These are phyloP conservation scores for Lachancea lanzarotensis DNA, from an alignment of 805 yeast species.

Conservation along the genomic window DNA sequence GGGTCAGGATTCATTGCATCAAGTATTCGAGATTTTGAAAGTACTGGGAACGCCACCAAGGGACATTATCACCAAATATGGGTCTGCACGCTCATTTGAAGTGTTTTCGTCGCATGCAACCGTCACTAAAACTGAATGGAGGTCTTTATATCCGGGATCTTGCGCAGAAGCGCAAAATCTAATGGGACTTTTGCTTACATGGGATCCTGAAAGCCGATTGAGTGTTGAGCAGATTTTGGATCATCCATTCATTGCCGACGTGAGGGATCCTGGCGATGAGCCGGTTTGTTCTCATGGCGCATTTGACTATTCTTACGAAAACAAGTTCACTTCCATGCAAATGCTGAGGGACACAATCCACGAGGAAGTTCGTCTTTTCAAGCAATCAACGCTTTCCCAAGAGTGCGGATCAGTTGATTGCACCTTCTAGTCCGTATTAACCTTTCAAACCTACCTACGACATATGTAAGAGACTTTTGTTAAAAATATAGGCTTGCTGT, in stretches of 20 bases:
- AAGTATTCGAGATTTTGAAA: conserved; percentile 59
- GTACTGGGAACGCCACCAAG: conserved; percentile 66
- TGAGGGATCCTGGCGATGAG: conserved; percentile 54
- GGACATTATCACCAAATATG: conserved; percentile 39
- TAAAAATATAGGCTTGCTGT: not conserved
- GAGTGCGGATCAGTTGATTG: not conserved
- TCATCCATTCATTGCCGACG: conserved; percentile 48
- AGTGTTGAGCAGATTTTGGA: conserved; percentile 50
- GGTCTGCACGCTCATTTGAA: conserved; percentile 43
- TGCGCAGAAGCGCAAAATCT: conserved; percentile 45
- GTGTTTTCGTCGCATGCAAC: conserved; percentile 39
- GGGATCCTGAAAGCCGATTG: conserved; percentile 55
- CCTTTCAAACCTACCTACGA: no score
- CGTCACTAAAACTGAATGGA: conserved; percentile 43
- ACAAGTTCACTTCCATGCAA: conserved; percentile 32
- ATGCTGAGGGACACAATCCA: conserved; percentile 44
- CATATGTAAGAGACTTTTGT: not conserved
- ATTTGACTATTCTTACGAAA: conserved; percentile 68
- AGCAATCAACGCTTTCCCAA: not conserved
- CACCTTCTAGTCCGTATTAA: no score
- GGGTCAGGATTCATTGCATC: conserved; percentile 68
- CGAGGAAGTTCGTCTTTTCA: conserved; percentile 49
- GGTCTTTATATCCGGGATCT: conserved; percentile 56
- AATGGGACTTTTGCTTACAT: conserved; percentile 48
- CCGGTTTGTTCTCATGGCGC: conserved; percentile 39